phyloP scores from a whole-genome alignment of 345 rosid genomes.

The Rhodamnia argentea region DNA sequence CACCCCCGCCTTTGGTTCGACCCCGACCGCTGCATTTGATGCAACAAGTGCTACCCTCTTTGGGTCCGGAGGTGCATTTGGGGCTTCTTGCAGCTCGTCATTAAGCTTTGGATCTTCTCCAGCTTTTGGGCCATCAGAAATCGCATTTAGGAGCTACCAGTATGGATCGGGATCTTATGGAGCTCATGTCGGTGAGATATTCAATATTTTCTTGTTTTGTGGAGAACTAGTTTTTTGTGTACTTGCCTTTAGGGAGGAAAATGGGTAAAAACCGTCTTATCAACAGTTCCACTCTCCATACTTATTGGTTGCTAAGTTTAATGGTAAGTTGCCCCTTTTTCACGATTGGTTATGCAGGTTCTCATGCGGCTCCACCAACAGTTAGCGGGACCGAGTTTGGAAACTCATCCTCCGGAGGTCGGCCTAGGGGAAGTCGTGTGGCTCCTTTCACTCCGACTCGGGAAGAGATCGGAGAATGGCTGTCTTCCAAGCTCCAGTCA shows the following conservation, averaged over 20 bases:
- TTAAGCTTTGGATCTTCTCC: background rate
- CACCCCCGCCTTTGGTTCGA: too few species aligned
- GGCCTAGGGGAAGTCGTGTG: slow-evolving; percentile 72
- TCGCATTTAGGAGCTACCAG: slow-evolving; percentile 66
- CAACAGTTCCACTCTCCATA: background rate
- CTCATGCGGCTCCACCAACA: slow-evolving; percentile 51
- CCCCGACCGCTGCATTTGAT: too few species aligned
- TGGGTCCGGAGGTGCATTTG: slow-evolving; percentile 30
- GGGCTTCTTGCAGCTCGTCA: slow-evolving; percentile 19
- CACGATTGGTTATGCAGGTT: slow-evolving; percentile 5
- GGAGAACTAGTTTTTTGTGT: too few species aligned
- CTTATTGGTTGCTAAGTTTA: background rate
- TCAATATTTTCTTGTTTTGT: background rate
- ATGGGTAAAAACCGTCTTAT: background rate
- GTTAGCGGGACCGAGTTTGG: slow-evolving; percentile 57
- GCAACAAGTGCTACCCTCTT: too few species aligned
- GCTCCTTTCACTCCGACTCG: slow-evolving; percentile 40
- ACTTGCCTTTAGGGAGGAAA: background rate
- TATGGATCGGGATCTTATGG: slow-evolving; percentile 54
- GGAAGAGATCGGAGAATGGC: slow-evolving; percentile 23
- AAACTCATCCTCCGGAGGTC: slow-evolving; percentile 56
- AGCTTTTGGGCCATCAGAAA: slow-evolving; percentile 34
- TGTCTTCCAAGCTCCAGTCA: slow-evolving; percentile 61
- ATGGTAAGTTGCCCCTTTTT: background rate
- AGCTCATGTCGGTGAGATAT: slow-evolving; percentile 47